These are phyloP conservation scores for Capsicum baccatum DNA, from an alignment of 257 asterid species.

Conservation along the genomic window DNA sequence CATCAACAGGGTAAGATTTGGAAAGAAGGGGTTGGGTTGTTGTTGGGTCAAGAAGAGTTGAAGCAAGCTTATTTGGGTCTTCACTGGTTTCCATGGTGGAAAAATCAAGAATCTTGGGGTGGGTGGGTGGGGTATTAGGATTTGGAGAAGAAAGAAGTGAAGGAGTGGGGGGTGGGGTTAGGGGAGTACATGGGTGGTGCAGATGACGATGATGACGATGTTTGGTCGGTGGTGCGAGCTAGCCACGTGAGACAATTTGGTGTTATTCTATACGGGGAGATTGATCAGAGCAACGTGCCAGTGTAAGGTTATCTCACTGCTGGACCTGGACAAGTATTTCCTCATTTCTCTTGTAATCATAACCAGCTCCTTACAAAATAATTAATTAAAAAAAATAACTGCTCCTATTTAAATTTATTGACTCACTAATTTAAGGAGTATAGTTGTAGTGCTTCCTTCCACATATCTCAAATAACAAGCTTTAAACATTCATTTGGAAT, in stretches of 20 bases:
- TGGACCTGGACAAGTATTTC: not conserved
- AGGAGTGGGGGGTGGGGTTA: constrained; percentile 26
- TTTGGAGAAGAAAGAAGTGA: not conserved
- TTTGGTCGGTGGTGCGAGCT: constrained; percentile 26
- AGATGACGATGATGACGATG: constrained; percentile 24
- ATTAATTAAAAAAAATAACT: too few species aligned
- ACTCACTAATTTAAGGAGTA: too few species aligned
- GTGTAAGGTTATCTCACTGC: constrained; percentile 3
- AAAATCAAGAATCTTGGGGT: constrained; percentile 13
- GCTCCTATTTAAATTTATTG: too few species aligned
- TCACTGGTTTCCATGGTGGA: constrained; percentile 55
- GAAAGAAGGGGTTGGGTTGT: constrained; percentile 44
- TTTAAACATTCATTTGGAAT: not conserved
- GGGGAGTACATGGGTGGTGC: constrained; percentile 29
- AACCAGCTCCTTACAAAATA: too few species aligned
- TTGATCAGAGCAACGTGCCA: constrained; percentile 24
- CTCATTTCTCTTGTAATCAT: too few species aligned
- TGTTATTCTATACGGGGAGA: constrained; percentile 33
- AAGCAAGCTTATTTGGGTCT: constrained; percentile 59
- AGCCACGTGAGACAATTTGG: constrained; percentile 36
- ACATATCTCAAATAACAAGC: not conserved
- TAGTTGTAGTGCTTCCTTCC: too few species aligned
- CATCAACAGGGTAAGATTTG: not conserved
- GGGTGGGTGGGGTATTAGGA: not conserved
- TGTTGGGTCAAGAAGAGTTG: constrained; percentile 43